These are phyloP conservation scores for Fraxinus baroniana DNA, from an alignment of 305 asterid genomes.

Conservation along the genomic window DNA sequence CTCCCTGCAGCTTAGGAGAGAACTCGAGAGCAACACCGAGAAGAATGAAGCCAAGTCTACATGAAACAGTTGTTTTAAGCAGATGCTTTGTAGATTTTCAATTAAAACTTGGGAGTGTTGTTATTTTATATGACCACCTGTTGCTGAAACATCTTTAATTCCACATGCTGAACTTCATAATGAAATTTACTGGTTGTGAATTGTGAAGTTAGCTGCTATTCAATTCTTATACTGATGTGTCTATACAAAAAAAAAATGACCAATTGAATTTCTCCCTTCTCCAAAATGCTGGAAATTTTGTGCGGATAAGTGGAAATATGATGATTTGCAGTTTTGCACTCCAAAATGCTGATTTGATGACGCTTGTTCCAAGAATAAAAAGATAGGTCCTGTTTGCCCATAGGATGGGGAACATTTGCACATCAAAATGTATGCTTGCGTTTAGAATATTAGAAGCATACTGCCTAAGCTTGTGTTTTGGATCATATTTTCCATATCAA, in stretches of 20 bases:
- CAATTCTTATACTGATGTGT: too few species aligned
- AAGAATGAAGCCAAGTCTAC: slow-evolving; percentile 43
- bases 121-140: background rate
- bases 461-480: background rate
- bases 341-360: background rate
- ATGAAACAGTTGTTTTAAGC: slow-evolving; percentile 8
- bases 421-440: background rate
- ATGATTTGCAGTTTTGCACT: too few species aligned
- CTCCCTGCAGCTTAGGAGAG: slow-evolving; percentile 91
- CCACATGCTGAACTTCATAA: background rate
- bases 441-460: background rate
- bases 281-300: background rate
- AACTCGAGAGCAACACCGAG: slow-evolving; percentile 66
- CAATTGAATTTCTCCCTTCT: background rate
- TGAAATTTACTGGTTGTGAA: background rate
- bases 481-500: too few species aligned
- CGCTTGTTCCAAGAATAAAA: background rate
- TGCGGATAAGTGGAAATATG: background rate
- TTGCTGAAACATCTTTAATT: background rate
- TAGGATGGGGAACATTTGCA: background rate
- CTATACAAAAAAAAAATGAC: background rate
- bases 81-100: background rate
- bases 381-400: background rate
- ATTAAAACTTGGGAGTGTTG: background rate
- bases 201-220: background rate